Evolutionary conservation across 2,329 filamentous ascomycete species (phyloP).

Genomic region (Fusarium sp.): DNA sequence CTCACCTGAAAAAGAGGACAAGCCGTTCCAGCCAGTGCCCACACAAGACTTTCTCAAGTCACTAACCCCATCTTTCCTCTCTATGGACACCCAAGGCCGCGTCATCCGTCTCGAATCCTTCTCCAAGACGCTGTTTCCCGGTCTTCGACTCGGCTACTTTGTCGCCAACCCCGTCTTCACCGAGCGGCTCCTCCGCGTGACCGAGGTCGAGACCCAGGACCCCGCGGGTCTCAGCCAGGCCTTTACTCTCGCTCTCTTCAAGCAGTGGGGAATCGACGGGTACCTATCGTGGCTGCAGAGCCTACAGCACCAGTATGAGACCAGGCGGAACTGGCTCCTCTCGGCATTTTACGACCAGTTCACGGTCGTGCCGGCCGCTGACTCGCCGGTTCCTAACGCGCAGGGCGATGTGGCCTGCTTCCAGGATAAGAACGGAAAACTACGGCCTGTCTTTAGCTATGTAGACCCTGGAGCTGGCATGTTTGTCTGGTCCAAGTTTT

Average conservation of each 20-base stretch:
- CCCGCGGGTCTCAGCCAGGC: background rate
- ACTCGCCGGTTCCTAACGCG: background rate
- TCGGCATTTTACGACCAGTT: background rate
- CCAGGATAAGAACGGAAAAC: background rate
- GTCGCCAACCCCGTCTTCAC: background rate
- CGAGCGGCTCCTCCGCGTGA: background rate
- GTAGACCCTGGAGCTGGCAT: background rate
- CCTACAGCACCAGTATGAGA: background rate
- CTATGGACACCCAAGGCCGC: constrained; percentile 42
- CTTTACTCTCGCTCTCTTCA: background rate
- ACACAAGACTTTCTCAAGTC: constrained; percentile 28
- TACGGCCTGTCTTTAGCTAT: background rate
- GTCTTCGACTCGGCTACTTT: constrained; percentile 15
- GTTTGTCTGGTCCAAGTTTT: background rate
- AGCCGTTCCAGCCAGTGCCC: background rate
- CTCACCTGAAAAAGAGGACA: background rate
- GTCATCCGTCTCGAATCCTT: constrained; percentile 44
- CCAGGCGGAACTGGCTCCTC: background rate
- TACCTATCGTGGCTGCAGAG: background rate
- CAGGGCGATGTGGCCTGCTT: background rate
- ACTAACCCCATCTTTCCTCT: constrained; percentile 41
- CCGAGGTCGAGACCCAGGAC: background rate
- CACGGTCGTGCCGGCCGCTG: background rate
- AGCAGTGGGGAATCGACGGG: background rate
- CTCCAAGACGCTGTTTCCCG: constrained; percentile 34